Evolutionary conservation across 805 yeast genomes (phyloP).

Genomic region (Sporopachydermia lactativora): DNA sequence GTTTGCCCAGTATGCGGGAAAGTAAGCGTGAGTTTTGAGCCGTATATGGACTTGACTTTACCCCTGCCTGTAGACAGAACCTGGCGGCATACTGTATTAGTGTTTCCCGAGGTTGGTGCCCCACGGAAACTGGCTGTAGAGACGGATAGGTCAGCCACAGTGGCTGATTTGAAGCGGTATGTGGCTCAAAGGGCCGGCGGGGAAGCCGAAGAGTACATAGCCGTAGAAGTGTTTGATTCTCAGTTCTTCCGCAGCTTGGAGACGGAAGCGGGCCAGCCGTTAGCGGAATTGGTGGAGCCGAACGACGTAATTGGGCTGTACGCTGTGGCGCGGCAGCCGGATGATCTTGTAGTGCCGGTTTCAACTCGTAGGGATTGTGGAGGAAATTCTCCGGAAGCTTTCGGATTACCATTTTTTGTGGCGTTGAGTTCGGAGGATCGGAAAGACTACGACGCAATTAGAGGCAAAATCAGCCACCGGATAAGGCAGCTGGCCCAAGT

Average conservation of each 20-base stretch:
- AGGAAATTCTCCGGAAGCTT: constrained; percentile 31
- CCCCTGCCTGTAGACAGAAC: constrained; percentile 69
- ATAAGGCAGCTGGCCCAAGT: constrained; percentile 26
- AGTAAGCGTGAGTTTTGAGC: constrained; percentile 83
- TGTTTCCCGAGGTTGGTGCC: constrained; percentile 43
- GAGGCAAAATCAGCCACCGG: constrained; percentile 33
- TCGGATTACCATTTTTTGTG: constrained; percentile 71
- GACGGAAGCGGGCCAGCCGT: constrained; percentile 9
- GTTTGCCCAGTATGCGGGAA: constrained; percentile 76
- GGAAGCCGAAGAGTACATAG: constrained; percentile 26
- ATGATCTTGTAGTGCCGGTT: constrained; percentile 47
- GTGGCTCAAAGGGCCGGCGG: constrained; percentile 32
- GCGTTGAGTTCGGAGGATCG: constrained; percentile 38
- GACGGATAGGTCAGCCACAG: constrained; percentile 48
- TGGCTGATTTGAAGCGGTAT: constrained; percentile 46
- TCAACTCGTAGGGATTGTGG: constrained; percentile 29
- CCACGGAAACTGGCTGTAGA: constrained; percentile 55
- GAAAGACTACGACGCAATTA: constrained; percentile 40
- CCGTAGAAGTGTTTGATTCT: constrained; percentile 50
- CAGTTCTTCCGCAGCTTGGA: constrained; percentile 41
- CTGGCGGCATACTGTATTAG: constrained; percentile 54
- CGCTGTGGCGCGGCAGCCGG: constrained; percentile 11
- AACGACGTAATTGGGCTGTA: neutral
- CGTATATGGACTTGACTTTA: constrained; percentile 77
- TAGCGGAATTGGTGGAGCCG: neutral